Percentiles rank a stretch among this genome's conserved stretches.
phyloP scores from a whole-genome alignment of 192 early-diverging fungal species.

The Rhizoclosmatium globosum region DNA sequence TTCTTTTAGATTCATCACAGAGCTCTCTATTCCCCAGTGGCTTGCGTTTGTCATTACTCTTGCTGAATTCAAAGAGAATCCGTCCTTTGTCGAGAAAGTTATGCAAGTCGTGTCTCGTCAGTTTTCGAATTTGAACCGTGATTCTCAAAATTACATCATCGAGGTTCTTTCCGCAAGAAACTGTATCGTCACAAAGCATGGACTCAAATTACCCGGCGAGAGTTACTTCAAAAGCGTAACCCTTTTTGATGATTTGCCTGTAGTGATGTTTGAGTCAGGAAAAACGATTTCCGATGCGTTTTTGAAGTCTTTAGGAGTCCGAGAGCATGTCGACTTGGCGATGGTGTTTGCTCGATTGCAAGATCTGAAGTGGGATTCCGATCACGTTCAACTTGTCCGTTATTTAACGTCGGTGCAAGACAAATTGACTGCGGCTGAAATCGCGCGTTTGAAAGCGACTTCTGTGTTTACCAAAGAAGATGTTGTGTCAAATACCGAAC shows the following conservation, averaged over 20 bases:
- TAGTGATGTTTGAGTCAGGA: constrained; percentile 64
- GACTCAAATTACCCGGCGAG: constrained; percentile 72
- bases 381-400: constrained; percentile 81
- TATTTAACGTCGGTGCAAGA: constrained; percentile 78
- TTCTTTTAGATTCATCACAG: constrained; percentile 43
- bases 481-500: constrained; percentile 11
- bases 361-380: constrained; percentile 74
- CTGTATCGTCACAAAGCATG: constrained; percentile 78
- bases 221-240: constrained; percentile 83
- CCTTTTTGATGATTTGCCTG: constrained; percentile 85
- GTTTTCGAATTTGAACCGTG: constrained; percentile 37
- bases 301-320: constrained; percentile 75
- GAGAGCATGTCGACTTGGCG: constrained; percentile 87
- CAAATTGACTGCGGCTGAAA: constrained; percentile 69
- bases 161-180: constrained; percentile 40
- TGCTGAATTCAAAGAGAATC: constrained; percentile 56
- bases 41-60: constrained; percentile 56
- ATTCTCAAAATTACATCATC: constrained; percentile 41
- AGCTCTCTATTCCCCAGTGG: constrained; percentile 74
- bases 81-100: constrained; percentile 74
- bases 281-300: constrained; percentile 63
- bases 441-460: constrained; percentile 65
- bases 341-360: constrained; percentile 83
- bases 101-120: constrained; percentile 62
- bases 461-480: constrained; percentile 70